Conservation (phyloP, 1,284 basidiomycete species). For the Tremellales sp. region DNA sequence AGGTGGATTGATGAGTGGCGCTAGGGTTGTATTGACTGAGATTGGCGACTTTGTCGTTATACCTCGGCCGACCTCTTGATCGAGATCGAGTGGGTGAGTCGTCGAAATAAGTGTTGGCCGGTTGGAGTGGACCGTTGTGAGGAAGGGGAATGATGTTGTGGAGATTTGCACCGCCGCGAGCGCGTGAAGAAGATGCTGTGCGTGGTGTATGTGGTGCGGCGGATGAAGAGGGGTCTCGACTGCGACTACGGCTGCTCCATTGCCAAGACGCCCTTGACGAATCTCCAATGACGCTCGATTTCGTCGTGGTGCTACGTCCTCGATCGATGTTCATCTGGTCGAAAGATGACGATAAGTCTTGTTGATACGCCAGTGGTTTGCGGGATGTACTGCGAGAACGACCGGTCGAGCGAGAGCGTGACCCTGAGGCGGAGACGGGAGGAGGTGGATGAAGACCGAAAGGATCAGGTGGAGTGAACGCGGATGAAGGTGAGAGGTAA, state of each 20-base stretch:
- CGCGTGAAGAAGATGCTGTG: neutral
- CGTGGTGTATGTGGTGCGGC: neutral
- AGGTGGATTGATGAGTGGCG: too few species aligned
- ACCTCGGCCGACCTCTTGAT: neutral
- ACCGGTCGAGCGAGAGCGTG: neutral
- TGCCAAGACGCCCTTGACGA: neutral
- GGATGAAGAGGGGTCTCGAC: neutral
- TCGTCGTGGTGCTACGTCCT: neutral
- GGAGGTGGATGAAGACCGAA: neutral
- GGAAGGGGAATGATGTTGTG: neutral
- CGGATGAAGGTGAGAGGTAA: neutral
- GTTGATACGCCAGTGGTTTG: neutral
- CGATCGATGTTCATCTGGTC: neutral
- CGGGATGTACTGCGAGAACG: neutral
- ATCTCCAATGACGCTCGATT: neutral
- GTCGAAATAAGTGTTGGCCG: neutral
- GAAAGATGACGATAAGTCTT: neutral
- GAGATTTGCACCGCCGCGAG: neutral
- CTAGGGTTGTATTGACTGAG: neutral
- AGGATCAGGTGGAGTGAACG: neutral
- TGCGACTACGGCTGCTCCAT: neutral
- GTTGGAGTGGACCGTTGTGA: neutral
- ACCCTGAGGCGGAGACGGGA: neutral
- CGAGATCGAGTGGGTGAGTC: neutral
- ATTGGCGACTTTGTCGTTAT: neutral